These are phyloP conservation scores for Basidiobolus meristosporus DNA, from an alignment of 371 early-diverging fungal species.

Conservation along the genomic window DNA sequence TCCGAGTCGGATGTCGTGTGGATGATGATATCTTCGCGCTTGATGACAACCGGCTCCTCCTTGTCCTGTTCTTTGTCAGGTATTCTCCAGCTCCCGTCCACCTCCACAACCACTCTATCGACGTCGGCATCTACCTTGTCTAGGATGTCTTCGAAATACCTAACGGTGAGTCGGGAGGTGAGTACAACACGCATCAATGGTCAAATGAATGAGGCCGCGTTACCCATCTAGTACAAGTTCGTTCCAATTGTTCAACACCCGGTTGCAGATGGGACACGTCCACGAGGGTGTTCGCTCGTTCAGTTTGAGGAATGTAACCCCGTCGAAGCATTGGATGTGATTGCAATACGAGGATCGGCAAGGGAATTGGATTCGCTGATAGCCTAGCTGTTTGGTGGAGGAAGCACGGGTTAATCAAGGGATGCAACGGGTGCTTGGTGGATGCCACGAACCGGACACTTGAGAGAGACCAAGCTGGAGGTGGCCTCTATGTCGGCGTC, in stretches of 20 bases:
- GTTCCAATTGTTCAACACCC: slow-evolving; percentile 24
- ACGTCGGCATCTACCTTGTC: slow-evolving; percentile 15
- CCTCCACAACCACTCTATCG: slow-evolving; percentile 34
- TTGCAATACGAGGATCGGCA: slow-evolving; percentile 32
- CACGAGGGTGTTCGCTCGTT: slow-evolving; percentile 48
- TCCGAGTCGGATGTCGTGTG: slow-evolving; percentile 4
- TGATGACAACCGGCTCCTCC: slow-evolving; percentile 3
- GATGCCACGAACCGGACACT: slow-evolving; percentile 27
- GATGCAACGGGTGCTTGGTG: slow-evolving; percentile 9
- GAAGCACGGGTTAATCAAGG: background rate
- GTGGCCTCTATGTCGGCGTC: slow-evolving; percentile 28
- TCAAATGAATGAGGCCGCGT: background rate
- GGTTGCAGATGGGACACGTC: slow-evolving; percentile 54
- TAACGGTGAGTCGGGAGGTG: slow-evolving; percentile 4
- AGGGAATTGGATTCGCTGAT: slow-evolving; percentile 36
- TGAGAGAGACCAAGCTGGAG: slow-evolving; percentile 25
- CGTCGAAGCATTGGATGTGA: slow-evolving; percentile 65
- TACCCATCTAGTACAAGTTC: slow-evolving; percentile 37
- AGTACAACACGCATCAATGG: background rate
- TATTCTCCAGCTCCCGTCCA: slow-evolving; percentile 29
- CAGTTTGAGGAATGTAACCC: slow-evolving; percentile 34
- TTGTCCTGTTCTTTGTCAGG: slow-evolving; percentile 8
- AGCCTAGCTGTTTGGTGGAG: slow-evolving; percentile 19
- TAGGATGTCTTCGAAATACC: slow-evolving; percentile 42
- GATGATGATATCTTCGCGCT: slow-evolving; percentile 3